Evolutionary conservation across 2,329 filamentous ascomycete species (phyloP).

Genomic region (Pseudogymnoascus sp.): DNA sequence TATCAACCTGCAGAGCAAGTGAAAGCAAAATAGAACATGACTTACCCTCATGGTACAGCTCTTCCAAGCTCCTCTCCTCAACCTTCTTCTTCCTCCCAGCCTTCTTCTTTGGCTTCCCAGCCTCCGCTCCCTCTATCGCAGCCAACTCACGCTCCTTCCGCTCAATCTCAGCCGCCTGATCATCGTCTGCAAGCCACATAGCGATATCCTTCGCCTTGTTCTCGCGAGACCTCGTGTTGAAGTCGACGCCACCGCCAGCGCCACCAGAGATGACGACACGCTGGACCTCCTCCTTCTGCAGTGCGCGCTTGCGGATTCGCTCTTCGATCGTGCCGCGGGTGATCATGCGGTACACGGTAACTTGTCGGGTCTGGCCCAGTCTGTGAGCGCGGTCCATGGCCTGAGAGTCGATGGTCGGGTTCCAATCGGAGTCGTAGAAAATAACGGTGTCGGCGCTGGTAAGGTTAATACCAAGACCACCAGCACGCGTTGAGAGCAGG

Average conservation of each 20-base stretch:
- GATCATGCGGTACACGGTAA: conserved; percentile 96
- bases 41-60: conserved; percentile 99
- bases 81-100: conserved; percentile 53
- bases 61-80: conserved; percentile 65
- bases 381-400: conserved; percentile 99
- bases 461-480: conserved; percentile 95
- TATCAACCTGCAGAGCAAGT: neutral
- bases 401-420: conserved; percentile 96
- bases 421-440: conserved; percentile 99
- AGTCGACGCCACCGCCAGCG: conserved; percentile 77
- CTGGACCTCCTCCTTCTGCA: conserved; percentile 98
- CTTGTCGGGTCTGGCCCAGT: conserved; percentile 89
- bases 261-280: conserved; percentile 93
- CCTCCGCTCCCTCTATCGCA: conserved; percentile 48
- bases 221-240: conserved; percentile 84
- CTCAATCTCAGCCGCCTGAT: conserved; percentile 90
- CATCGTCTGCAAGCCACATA: conserved; percentile 96
- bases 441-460: conserved; percentile 97
- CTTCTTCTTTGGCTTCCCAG: conserved; percentile 58
- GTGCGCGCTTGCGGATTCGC: conserved; percentile 88
- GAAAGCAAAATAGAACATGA: conserved; percentile 16
- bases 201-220: conserved; percentile 97
- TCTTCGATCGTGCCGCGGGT: conserved; percentile 96
- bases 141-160: conserved; percentile 82
- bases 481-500: conserved; percentile 87